Evolutionary conservation across 345 rosid genomes (phyloP).

Genomic region (Dimocarpus longan): DNA sequence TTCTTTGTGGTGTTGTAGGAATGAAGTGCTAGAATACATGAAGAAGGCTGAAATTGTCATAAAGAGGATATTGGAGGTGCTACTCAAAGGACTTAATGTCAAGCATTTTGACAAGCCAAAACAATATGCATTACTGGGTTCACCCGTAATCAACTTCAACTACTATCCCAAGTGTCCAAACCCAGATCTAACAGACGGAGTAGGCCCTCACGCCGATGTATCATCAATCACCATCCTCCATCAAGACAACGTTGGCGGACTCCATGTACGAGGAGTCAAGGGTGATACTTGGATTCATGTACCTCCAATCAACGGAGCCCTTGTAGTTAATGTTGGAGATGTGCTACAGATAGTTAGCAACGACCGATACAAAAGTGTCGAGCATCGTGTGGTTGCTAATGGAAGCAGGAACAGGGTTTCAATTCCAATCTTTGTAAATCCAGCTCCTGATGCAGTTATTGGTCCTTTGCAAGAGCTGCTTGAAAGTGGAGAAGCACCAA

Average conservation of each 20-base stretch:
- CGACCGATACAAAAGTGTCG: constrained; percentile 30
- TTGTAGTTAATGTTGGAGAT: constrained; percentile 36
- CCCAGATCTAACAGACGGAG: constrained; percentile 29
- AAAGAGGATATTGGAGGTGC: constrained; percentile 24
- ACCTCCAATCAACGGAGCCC: constrained; percentile 33
- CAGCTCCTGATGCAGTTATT: constrained; percentile 15
- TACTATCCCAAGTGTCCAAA: constrained; percentile 35
- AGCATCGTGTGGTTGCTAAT: constrained; percentile 35
- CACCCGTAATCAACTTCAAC: constrained; percentile 13
- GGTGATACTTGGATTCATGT: constrained; percentile 32
- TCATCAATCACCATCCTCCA: constrained; percentile 24
- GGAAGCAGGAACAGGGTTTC: constrained; percentile 30
- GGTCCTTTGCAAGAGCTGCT: constrained; percentile 30
- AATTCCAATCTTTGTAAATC: constrained; percentile 34
- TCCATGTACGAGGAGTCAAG: constrained; percentile 21
- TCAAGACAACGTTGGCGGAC: constrained; percentile 37
- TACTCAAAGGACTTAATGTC: constrained; percentile 24
- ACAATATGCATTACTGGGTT: constrained; percentile 15
- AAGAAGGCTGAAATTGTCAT: constrained; percentile 24
- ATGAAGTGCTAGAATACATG: constrained; percentile 23
- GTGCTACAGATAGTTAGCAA: constrained; percentile 40
- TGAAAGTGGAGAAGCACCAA: constrained; percentile 22
- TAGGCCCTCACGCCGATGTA: constrained; percentile 32
- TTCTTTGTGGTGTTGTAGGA: neutral
- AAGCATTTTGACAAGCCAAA: constrained; percentile 13